Conservation (phyloP, 2,329 filamentous ascomycete species). For the Calonectria pseudoturangicola region DNA sequence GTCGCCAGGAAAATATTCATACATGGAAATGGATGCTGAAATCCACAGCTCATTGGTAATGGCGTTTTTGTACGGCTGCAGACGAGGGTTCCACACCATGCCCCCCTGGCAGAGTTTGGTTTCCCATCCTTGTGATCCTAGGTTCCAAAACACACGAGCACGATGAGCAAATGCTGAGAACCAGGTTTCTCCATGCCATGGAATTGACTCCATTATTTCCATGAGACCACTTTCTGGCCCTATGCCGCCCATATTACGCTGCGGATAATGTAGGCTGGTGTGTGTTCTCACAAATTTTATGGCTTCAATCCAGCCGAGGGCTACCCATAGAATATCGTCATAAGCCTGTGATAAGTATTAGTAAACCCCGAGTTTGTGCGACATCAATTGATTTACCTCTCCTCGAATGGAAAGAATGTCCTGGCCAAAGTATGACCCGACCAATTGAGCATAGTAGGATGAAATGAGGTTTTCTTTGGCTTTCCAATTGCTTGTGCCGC, state of each 20-base stretch:
- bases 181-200: conserved; percentile 88
- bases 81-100: conserved; percentile 91
- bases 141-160: conserved; percentile 88
- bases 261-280: conserved; percentile 75
- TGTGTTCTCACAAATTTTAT: conserved; percentile 86
- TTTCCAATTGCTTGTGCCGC: conserved; percentile 63
- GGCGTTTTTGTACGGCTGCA: conserved; percentile 93
- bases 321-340: conserved; percentile 97
- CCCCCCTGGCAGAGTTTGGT: conserved; percentile 87
- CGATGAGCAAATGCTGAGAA: conserved; percentile 86
- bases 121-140: conserved; percentile 88
- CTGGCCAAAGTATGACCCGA: conserved; percentile 90
- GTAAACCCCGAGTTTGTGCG: too few species aligned
- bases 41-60: conserved; percentile 96
- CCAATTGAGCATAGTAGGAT: conserved; percentile 85
- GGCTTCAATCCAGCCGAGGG: conserved; percentile 91
- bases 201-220: conserved; percentile 62
- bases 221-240: conserved; percentile 50
- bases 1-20: conserved; percentile 90
- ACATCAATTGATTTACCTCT: conserved; percentile 58
- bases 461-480: conserved; percentile 87
- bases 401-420: conserved; percentile 83
- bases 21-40: conserved; percentile 90
- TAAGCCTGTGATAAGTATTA: conserved; percentile 75
- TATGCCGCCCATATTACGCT: conserved; percentile 27